Base-by-base conservation (phyloP, 345 rosid species). In the Jatropha curcas region DNA sequence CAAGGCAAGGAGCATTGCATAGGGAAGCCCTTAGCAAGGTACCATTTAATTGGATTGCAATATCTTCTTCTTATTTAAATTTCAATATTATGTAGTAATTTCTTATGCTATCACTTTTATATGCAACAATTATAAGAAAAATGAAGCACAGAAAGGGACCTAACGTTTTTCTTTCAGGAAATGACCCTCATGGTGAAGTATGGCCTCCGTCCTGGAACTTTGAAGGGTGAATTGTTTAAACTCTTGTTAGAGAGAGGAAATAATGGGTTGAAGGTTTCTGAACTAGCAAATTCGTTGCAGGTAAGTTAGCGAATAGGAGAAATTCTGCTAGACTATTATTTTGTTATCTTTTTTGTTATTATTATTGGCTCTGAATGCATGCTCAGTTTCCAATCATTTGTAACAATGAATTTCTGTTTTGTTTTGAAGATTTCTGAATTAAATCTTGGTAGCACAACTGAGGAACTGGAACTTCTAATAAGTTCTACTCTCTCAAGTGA, bases 401-500 rank as follows among this genome's bases (percentile, higher is more conserved):
- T 65, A 64, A 56, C 71, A 39, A 62, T 46, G 17, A 46, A 28
- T 75, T 11, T 60, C 70, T 61, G 45, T 41, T 74, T 75, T 73
- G 51, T 76, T 71, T 80, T 81, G 84, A 79, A 89, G 98, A 82
- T 95, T 77, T 76, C 78, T 80, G 94, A 83, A 77, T 80, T 91
- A 81, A 86, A 86, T 82, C 83, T 86, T 79, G 77, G 84, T 69
- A 78, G 81, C 81, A 52, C 82, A 1, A 73, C 81, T 56, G 94
- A 88, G 80, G 96, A 87, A 72, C 84, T 84, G 75, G 92, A 95
- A 82, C 77, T 53, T n/a, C 74, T 86, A 73, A 84, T 95, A 80
- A 76, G 86, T 79, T 89, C 97, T 74, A 83, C 92, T 65, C 91
- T 95, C 79, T 88, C 94, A 71, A 95, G 99, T 83, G 99, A 95